Percentiles rank a stretch among this genome's conserved stretches.
Evolutionary conservation across 2,329 filamentous ascomycete genomes (phyloP).

Genomic region (Talaromyces sp.): DNA sequence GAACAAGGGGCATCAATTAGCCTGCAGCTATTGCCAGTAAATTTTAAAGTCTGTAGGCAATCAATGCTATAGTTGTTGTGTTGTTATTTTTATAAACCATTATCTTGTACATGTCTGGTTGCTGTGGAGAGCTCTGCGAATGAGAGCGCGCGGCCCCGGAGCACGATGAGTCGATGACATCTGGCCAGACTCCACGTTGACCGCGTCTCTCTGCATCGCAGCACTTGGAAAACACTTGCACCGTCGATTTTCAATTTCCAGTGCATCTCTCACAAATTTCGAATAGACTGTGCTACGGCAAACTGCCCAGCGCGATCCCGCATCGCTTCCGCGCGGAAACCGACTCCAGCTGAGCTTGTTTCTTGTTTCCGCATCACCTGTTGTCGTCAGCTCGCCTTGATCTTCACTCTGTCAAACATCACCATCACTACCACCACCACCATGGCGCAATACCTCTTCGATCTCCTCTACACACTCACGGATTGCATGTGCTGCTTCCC

Average conservation of each 20-base stretch:
- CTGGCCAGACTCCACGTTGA: neutral
- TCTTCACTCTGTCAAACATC: neutral
- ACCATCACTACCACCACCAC: neutral
- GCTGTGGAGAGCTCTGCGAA: neutral
- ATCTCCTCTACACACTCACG: slow-evolving; percentile 84
- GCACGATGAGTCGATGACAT: neutral
- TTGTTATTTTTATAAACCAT: neutral
- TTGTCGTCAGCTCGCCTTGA: neutral
- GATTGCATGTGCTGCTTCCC: slow-evolving; percentile 97
- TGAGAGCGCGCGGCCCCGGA: neutral
- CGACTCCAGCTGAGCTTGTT: neutral
- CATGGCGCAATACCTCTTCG: slow-evolving; percentile 82
- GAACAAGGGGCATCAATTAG: neutral
- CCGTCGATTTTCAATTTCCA: neutral
- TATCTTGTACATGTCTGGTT: neutral
- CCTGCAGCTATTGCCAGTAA: neutral
- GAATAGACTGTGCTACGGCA: neutral
- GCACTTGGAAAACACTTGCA: neutral
- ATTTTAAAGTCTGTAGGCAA: neutral
- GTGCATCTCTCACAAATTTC: neutral
- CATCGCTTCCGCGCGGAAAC: neutral
- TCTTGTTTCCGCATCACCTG: too few species aligned
- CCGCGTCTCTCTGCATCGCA: neutral
- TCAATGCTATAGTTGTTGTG: neutral
- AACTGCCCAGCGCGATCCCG: neutral